Evolutionary conservation across 148 eudicot genomes (phyloP).

Genomic region (Limonium bicolor): DNA sequence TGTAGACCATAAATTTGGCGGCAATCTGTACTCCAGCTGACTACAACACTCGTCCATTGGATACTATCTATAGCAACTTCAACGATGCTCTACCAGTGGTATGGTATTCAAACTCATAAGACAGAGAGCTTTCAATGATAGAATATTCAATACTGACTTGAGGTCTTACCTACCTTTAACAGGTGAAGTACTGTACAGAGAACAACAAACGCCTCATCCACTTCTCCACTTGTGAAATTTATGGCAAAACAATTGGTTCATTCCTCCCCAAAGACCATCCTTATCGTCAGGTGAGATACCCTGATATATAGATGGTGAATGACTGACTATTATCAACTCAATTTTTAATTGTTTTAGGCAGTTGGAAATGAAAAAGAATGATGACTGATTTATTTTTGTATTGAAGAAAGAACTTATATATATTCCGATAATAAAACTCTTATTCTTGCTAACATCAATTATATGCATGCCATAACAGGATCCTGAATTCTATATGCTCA

Average conservation of each 20-base stretch:
- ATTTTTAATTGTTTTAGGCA: too few species aligned
- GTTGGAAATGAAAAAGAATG: too few species aligned
- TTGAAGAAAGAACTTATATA: too few species aligned
- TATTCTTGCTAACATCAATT: too few species aligned
- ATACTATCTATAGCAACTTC: slow-evolving; percentile 97
- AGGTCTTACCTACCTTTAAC: slow-evolving; percentile 1
- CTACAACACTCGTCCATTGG: slow-evolving; percentile 92
- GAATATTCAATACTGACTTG: too few species aligned
- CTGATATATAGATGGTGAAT: too few species aligned
- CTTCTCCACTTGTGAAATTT: slow-evolving; percentile 96
- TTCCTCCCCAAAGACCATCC: slow-evolving; percentile 88
- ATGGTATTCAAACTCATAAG: slow-evolving; percentile 9
- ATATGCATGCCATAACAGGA: slow-evolving; percentile 34
- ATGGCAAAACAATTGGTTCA: slow-evolving; percentile 90
- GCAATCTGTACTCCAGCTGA: slow-evolving; percentile 99
- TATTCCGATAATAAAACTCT: too few species aligned
- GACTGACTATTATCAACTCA: too few species aligned
- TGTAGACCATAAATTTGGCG: slow-evolving; percentile 85
- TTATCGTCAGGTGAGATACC: slow-evolving; percentile 56
- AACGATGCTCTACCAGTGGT: slow-evolving; percentile 99
- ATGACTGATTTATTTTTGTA: too few species aligned
- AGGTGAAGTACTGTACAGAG: slow-evolving; percentile 98
- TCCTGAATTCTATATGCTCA: slow-evolving; percentile 71
- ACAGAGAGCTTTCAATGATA: neutral
- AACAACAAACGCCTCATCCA: slow-evolving; percentile 92